Base-by-base conservation (phyloP, 768 basidiomycete genomes). In the Lentinula lateritia region DNA sequence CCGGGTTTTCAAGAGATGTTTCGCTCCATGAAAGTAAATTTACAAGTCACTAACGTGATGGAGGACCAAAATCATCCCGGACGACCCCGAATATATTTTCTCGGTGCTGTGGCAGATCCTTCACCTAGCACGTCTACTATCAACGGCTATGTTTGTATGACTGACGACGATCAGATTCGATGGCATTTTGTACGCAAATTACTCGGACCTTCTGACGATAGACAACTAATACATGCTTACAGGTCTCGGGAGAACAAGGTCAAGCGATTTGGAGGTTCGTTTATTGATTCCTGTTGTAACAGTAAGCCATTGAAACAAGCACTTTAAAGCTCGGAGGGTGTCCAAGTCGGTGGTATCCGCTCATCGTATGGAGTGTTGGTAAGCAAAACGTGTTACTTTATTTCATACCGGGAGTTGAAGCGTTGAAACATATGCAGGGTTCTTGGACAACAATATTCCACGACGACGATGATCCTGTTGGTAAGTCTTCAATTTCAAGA, bases 311-410 rank as follows among this genome's bases (percentile, higher is more conserved):
- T 50, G 45, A 43, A 46, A 5, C n/a, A 28, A 52, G 39, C 32
- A 52, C 60, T 45, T 53, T 59, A 20, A 28, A 88, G 87, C 65
- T 85, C 80, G n/a, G 79, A 83, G 41, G 87, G 80, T 38, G 72
- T 90, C 20, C 85, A 87, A 60, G 62, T 89, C 13, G 88, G 89
- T 15, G 82, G 78, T 0, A 65, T 87, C 16, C 79, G 84, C 15
- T 88, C 88, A 3, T 71, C 72, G 7, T 85, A 74, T 68, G 88
- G 89, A 16, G 77, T 85, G 1, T 67, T 90, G 6, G 89, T 80
- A 6, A 46, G 73, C 8, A 82, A 82, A 56, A 32, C n/a, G 28
- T 13, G 6, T 16, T 23, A 3, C 28, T 15, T 43, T 9, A 20
- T 58, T 23, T 6, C 43, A n/a, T 43, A 9, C 41, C 28, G 3